These are phyloP conservation scores for Dactylellina drechsleri DNA, from an alignment of 2,329 filamentous ascomycete species.

Conservation along the genomic window DNA sequence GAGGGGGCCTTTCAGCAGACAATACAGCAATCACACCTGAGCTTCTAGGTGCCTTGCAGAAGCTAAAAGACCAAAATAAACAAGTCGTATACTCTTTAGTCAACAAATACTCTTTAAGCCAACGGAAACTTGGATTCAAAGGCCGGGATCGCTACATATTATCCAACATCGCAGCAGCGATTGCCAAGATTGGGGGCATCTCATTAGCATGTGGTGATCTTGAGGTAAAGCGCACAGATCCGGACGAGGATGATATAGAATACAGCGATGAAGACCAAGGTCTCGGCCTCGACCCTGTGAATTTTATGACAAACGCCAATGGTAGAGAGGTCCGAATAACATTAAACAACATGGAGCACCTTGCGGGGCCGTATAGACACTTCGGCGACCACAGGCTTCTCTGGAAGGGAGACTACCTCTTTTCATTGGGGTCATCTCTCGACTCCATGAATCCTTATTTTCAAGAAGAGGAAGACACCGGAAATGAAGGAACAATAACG, in stretches of 20 bases:
- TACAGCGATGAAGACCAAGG: constrained; percentile 8
- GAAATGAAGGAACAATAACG: constrained; percentile 30
- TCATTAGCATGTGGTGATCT: constrained; percentile 40
- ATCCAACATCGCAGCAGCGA: constrained; percentile 32
- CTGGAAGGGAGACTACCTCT: constrained; percentile 9
- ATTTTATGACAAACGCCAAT: constrained; percentile 7
- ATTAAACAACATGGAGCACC: constrained; percentile 30
- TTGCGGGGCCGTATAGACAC: constrained; percentile 38
- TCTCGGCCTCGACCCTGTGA: background rate
- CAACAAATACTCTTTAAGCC: constrained; percentile 37
- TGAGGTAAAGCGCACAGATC: constrained; percentile 14
- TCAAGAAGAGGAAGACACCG: constrained; percentile 29
- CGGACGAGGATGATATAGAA: constrained; percentile 26
- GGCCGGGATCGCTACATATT: constrained; percentile 42
- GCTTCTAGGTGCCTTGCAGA: constrained; percentile 16
- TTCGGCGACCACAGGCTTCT: background rate
- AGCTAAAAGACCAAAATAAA: background rate
- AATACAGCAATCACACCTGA: constrained; percentile 13
- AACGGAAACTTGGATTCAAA: constrained; percentile 41
- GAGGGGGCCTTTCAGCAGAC: constrained; percentile 19
- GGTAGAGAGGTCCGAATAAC: background rate
- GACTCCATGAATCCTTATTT: background rate
- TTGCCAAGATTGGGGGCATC: constrained; percentile 40
- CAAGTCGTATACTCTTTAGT: constrained; percentile 27
- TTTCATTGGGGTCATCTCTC: constrained; percentile 15